Percentiles rank a stretch among this genome's conserved stretches.
phyloP scores from a whole-genome alignment of 1,284 basidiomycete genomes.

The Cerioporus squamosus region DNA sequence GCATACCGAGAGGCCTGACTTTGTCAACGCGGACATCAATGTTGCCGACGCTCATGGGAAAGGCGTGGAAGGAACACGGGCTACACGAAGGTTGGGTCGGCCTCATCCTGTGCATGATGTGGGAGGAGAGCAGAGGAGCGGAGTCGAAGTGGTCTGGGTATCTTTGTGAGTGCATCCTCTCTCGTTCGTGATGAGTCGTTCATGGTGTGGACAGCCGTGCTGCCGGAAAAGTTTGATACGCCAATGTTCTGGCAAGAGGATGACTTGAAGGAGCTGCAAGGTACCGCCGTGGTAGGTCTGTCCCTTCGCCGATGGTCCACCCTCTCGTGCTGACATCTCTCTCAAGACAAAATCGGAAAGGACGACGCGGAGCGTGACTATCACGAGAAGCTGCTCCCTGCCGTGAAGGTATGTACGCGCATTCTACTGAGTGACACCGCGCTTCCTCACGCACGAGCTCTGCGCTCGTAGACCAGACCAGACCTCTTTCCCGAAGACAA shows the following conservation, averaged over 20 bases:
- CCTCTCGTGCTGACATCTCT: background rate
- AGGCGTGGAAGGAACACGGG: constrained; percentile 62
- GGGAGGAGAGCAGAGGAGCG: constrained; percentile 72
- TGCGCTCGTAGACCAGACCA: constrained; percentile 57
- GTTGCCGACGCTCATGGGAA: constrained; percentile 63
- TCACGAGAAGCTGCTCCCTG: constrained; percentile 63
- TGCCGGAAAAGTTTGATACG: constrained; percentile 83
- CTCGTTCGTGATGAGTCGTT: background rate
- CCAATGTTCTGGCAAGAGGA: constrained; percentile 93
- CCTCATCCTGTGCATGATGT: constrained; percentile 95
- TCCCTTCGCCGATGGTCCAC: constrained; percentile 25
- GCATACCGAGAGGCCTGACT: constrained; percentile 79
- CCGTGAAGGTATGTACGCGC: constrained; percentile 57
- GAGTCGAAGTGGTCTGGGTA: constrained; percentile 73
- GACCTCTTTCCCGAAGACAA: constrained; percentile 68
- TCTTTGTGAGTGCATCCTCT: constrained; percentile 52
- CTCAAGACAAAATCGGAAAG: constrained; percentile 83
- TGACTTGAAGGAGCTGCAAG: constrained; percentile 79
- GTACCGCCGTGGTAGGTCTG: constrained; percentile 86
- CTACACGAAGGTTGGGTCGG: constrained; percentile 84
- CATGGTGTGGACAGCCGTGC: constrained; percentile 43
- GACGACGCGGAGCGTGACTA: constrained; percentile 85
- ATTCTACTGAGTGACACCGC: background rate
- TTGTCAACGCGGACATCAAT: constrained; percentile 81
- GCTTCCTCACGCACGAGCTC: background rate